A percentile compares a stretch with the other conserved stretches of the same genome.
These are phyloP conservation scores for Stereum hirsutum DNA, from an alignment of 1,284 basidiomycete species.

Conservation along the genomic window DNA sequence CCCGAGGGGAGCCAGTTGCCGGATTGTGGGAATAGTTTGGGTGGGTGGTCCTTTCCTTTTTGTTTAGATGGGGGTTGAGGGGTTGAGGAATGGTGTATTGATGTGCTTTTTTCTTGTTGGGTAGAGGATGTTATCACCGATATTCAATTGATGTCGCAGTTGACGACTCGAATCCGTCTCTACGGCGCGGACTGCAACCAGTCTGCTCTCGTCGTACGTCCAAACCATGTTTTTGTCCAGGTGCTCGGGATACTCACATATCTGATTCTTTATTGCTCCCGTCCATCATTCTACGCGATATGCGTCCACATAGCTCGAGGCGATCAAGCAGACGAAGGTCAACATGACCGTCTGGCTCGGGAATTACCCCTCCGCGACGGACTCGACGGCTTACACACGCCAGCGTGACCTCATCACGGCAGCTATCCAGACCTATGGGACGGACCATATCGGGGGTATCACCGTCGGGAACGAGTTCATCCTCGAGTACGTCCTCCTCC, in stretches of 20 bases:
- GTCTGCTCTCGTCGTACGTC: slow-evolving; percentile 37
- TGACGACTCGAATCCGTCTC: slow-evolving; percentile 45
- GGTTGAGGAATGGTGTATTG: too few species aligned
- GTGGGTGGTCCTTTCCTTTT: slow-evolving; percentile 21
- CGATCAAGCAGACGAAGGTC: slow-evolving; percentile 83
- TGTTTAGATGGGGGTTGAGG: too few species aligned
- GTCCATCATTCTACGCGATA: neutral
- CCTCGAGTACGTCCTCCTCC: slow-evolving; percentile 45
- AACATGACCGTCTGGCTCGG: slow-evolving; percentile 84
- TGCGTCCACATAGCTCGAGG: slow-evolving; percentile 46
- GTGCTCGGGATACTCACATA: too few species aligned
- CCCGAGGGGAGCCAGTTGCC: slow-evolving; percentile 47
- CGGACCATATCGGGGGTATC: slow-evolving; percentile 69
- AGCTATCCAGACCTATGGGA: slow-evolving; percentile 74
- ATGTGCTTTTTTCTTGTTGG: slow-evolving; percentile 1
- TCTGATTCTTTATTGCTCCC: slow-evolving; percentile 2
- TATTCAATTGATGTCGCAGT: slow-evolving; percentile 50
- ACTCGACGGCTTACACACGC: slow-evolving; percentile 61
- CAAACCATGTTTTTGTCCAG: slow-evolving; percentile 10
- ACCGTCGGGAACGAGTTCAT: slow-evolving; percentile 83
- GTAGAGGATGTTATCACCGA: slow-evolving; percentile 35
- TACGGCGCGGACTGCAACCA: slow-evolving; percentile 56
- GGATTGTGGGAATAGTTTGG: slow-evolving; percentile 35
- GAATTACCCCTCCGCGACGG: slow-evolving; percentile 59
- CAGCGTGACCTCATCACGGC: slow-evolving; percentile 63